Base-by-base conservation (phyloP, 2,329 filamentous ascomycete species). In the Colletotrichum trifolii region DNA sequence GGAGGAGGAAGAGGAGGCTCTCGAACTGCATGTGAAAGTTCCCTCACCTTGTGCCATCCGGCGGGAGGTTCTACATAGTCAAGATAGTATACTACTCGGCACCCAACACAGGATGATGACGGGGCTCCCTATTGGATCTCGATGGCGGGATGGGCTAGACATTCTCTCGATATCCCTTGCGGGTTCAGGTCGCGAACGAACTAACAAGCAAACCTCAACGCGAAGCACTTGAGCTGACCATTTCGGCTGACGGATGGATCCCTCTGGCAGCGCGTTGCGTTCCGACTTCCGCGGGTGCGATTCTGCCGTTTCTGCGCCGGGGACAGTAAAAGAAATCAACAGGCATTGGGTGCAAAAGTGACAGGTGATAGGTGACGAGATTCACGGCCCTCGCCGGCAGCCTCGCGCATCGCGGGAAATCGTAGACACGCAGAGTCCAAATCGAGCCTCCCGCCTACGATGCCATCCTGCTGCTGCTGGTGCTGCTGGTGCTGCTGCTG, bases 341-440 rank as follows among this genome's bases (percentile, higher is more conserved):
- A 17, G 25, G 13, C 35, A 34, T 9, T 39, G 6, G 15, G 42
- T 34, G 11, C 15, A 15, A 35, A 54, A 60, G 34, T 55, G 61
- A 64, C 34, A 64, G 35, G 52, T 55, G 61, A 64, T 25, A 54
- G 50, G 25, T 61, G 61, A 61, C 46, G 6, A 61, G 61, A 64
- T 61, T 57, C 45, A 38, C 50, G 56, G 43, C 39, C 34, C 11
- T 36, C 38, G 43, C 54, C 60, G 60, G 35, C 9, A 33, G 34
- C 25, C 43, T 54, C 35, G 49, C 55, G 55, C 55, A 64, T 60
- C 60, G 60, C 13, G 38, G 49, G 34, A 46, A 25, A 55, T 55
- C 58, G 57, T 15, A 38, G 25, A 10, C n/a, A 39, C 7, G 4
- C n/a, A 38, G 34, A 48, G 10, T 13, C 25, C 25, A 1, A 25